Conservation (phyloP, 805 yeast genomes). For the Candida silvicultrix region DNA sequence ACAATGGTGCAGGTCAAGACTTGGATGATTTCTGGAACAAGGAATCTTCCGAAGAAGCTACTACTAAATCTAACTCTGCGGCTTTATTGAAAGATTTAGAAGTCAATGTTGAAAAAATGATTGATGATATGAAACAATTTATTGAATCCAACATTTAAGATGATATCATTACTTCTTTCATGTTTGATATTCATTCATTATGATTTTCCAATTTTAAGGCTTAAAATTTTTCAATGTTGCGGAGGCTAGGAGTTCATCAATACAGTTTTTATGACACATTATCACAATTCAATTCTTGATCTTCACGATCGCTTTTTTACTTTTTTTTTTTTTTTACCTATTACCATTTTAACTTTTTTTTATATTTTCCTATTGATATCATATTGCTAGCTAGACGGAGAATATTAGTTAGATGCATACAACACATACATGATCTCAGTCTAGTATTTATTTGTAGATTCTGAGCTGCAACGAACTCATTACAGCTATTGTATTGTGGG, state of each 20-base stretch:
- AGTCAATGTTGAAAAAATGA: constrained; percentile 8
- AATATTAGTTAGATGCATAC: background rate
- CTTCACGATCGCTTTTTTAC: background rate
- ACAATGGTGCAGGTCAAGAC: constrained; percentile 78
- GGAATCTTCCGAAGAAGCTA: constrained; percentile 2
- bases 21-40: constrained; percentile 28
- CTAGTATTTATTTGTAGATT: background rate
- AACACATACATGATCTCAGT: background rate
- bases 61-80: constrained; percentile 7
- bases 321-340: no score
- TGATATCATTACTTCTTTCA: background rate
- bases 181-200: background rate
- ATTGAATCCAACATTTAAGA: background rate
- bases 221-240: no score
- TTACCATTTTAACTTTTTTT: background rate
- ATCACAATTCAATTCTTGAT: background rate
- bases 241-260: background rate
- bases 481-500: no score
- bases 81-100: constrained; percentile 16
- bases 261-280: no score
- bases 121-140: constrained; percentile 1
- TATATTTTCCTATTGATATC: no score
- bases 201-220: background rate
- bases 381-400: background rate
- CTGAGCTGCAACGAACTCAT: no score